phyloP scores from a whole-genome alignment of 1,284 basidiomycete genomes.

The Moesziomyces sp. region DNA sequence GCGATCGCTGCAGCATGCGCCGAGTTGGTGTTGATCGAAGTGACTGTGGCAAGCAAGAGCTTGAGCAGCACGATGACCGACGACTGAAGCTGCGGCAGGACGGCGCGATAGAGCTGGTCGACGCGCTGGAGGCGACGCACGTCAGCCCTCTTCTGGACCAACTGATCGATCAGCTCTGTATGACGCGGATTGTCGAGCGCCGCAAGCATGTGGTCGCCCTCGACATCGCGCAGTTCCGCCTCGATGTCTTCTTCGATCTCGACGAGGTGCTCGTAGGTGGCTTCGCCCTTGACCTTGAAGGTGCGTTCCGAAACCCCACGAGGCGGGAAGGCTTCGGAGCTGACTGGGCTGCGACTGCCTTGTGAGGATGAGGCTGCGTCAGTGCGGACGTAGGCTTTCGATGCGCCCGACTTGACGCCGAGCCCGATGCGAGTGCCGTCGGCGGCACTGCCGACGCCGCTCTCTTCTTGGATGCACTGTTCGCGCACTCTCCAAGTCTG shows the following conservation, averaged over 20 bases:
- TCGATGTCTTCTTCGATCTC: slow-evolving; percentile 57
- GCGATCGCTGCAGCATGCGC: slow-evolving; percentile 62
- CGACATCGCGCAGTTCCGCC: slow-evolving; percentile 47
- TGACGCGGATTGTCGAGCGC: slow-evolving; percentile 59
- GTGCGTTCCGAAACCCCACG: slow-evolving; percentile 28
- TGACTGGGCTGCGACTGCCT: slow-evolving; percentile 56
- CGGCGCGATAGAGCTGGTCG: slow-evolving; percentile 59
- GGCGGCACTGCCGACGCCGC: slow-evolving; percentile 81
- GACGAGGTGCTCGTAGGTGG: slow-evolving; percentile 58
- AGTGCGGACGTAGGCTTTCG: slow-evolving; percentile 30
- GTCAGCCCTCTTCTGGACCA: slow-evolving; percentile 59
- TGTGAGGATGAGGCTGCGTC: slow-evolving; percentile 49
- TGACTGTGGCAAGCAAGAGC: slow-evolving; percentile 64
- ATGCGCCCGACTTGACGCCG: slow-evolving; percentile 32
- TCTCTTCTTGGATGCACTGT: slow-evolving; percentile 92
- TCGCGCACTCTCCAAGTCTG: slow-evolving; percentile 96
- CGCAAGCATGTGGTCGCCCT: slow-evolving; percentile 58
- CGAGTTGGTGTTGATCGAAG: slow-evolving; percentile 62
- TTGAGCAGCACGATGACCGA: slow-evolving; percentile 67
- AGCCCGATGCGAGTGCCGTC: slow-evolving; percentile 53
- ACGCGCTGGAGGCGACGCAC: slow-evolving; percentile 59
- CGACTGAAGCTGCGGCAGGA: slow-evolving; percentile 61
- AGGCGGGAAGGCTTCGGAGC: slow-evolving; percentile 42
- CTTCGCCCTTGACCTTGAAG: slow-evolving; percentile 55
- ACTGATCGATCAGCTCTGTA: slow-evolving; percentile 30